Base-by-base conservation (phyloP, 148 eudicot genomes). In the Polygonum aviculare region DNA sequence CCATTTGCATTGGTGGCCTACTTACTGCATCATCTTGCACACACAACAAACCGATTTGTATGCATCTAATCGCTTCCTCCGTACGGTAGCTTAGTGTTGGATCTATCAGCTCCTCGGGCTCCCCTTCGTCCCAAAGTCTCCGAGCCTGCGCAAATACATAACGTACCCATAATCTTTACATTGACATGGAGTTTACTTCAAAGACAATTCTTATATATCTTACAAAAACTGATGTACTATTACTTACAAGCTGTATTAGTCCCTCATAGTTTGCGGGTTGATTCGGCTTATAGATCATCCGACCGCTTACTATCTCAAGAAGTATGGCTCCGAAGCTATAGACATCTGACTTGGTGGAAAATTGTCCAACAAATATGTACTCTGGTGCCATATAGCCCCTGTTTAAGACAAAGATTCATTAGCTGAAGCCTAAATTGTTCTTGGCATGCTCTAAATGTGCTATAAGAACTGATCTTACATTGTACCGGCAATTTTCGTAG, bases 401-500 rank as follows among this genome's bases (percentile, higher is more conserved):
- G 36, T 60, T 14, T 60, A 26, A 3, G 26, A 3, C 2, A 60
- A 10, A 10, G 3, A 9, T 26, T 60, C 2, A 1, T 60, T 26
- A 60, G 38, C 5, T 26, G 31, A 26, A 26, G 31, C 31, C 31
- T 26, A 26, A 26, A 26, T 26, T 26, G 31, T 1, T 26, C 31
- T 26, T 26, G 31, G 0, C 0, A 26, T 26, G 31, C 31, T 26
- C 31, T 26, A 26, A 26, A 26, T 26, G 31, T 26, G 31, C 31
- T 0, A 26, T 26, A 26, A 26, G 31, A 26, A 26, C 31, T 26
- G 31, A 26, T 4, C 67, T 78, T 78, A 78, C 77, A 33, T 33
- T 21, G 80, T 78, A 11, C 80, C 80, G 21, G 51, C 55, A 18
- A 72, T 9, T 54, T 39, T 49, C 5, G 41, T 72, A 44, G 80